phyloP scores from a whole-genome alignment of 2,329 filamentous ascomycete species.

The Cucurbitaria berberidis region DNA sequence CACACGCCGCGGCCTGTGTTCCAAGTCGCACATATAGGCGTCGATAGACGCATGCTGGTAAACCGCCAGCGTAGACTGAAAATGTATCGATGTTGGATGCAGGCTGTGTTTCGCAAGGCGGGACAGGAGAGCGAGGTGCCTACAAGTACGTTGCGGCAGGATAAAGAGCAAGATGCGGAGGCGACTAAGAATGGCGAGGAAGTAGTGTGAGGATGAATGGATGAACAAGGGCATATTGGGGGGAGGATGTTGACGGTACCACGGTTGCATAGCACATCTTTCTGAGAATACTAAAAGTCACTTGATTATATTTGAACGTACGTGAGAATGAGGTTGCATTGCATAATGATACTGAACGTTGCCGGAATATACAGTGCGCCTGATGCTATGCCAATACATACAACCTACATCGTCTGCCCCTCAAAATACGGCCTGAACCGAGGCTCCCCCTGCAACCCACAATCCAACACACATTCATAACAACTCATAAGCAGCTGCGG shows the following conservation, averaged over 20 bases:
- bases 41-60: conserved; percentile 88
- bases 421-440: conserved; percentile 75
- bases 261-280: too few species aligned
- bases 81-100: conserved; percentile 98
- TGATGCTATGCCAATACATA: too few species aligned
- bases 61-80: conserved; percentile 90
- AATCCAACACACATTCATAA: conserved; percentile 73
- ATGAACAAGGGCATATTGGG: too few species aligned
- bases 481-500: conserved; percentile 79
- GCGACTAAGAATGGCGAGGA: conserved; percentile 14
- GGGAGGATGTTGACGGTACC: too few species aligned
- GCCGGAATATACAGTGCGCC: too few species aligned
- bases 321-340: not conserved
- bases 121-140: conserved; percentile 39
- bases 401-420: conserved; percentile 23
- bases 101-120: conserved; percentile 76
- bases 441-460: conserved; percentile 67
- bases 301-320: too few species aligned
- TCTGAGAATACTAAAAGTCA: too few species aligned
- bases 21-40: conserved; percentile 76
- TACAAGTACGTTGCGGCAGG: conserved; percentile 43
- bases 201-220: conserved; percentile 6
- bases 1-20: conserved; percentile 52
- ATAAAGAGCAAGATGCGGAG: conserved; percentile 20
- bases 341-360: not conserved